Evolutionary conservation across 2,329 filamentous ascomycete species (phyloP).

Genomic region (Aspergillus niger): DNA sequence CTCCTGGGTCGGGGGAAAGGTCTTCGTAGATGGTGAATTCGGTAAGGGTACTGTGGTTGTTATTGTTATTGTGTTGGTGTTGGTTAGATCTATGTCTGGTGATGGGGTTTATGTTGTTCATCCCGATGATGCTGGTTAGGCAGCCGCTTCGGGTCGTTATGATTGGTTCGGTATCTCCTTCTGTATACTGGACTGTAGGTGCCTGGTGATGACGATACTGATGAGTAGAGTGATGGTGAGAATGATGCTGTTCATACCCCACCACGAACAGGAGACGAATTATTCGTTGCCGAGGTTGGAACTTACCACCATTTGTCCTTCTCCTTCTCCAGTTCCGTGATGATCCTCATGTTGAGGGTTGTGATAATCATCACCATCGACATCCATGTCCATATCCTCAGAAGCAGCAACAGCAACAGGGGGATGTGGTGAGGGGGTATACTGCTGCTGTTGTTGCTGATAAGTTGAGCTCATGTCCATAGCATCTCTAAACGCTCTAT

Average conservation of each 20-base stretch:
- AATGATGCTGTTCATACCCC: too few species aligned
- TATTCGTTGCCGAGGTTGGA: not conserved
- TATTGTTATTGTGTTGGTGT: too few species aligned
- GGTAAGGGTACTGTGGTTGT: too few species aligned
- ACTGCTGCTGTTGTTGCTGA: not conserved
- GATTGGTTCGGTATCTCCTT: not conserved
- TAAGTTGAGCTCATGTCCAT: not conserved
- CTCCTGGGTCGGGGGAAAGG: not conserved
- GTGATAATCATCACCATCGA: not conserved
- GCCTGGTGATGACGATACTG: too few species aligned
- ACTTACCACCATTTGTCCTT: not conserved
- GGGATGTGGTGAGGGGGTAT: not conserved
- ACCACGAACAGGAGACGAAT: not conserved
- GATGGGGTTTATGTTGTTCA: not conserved
- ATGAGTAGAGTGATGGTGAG: too few species aligned
- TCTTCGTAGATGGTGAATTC: not conserved
- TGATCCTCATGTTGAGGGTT: not conserved
- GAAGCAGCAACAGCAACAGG: too few species aligned
- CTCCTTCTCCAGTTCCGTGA: not conserved
- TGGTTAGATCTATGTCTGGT: too few species aligned
- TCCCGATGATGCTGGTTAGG: not conserved
- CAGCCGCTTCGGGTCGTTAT: not conserved
- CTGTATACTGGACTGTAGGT: not conserved
- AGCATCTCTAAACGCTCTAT: not conserved
- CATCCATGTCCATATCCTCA: not conserved